Evolutionary conservation across 1,284 basidiomycete genomes (phyloP).

Genomic region (Austroboletus niveus): DNA sequence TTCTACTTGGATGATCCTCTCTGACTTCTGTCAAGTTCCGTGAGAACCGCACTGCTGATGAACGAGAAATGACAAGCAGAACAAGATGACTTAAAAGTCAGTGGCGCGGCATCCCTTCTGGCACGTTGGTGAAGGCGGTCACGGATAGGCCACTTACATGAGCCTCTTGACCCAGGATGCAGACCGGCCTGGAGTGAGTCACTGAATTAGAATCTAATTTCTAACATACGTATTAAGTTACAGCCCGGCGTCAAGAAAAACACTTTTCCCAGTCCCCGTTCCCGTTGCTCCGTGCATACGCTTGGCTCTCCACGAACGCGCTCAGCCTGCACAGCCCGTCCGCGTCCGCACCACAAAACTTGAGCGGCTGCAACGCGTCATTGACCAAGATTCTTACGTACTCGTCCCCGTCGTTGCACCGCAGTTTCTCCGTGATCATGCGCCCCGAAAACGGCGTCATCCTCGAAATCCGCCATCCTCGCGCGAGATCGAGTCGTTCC

Average conservation of each 20-base stretch:
- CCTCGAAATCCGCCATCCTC: slow-evolving; percentile 59
- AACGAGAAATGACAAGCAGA: too few species aligned
- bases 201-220: too few species aligned
- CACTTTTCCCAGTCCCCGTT: slow-evolving; percentile 68
- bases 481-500: slow-evolving; percentile 35
- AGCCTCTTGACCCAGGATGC: too few species aligned
- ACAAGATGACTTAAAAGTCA: too few species aligned
- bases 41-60: too few species aligned
- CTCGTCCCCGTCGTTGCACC: slow-evolving; percentile 40
- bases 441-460: slow-evolving; percentile 65
- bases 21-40: too few species aligned
- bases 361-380: slow-evolving; percentile 61
- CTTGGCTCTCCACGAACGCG: slow-evolving; percentile 70
- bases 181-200: too few species aligned
- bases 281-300: slow-evolving; percentile 62
- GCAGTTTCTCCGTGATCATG: slow-evolving; percentile 62
- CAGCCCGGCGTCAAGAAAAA: slow-evolving; percentile 15
- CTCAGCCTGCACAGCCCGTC: slow-evolving; percentile 63
- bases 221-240: neutral
- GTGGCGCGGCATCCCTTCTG: too few species aligned
- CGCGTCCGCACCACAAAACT: slow-evolving; percentile 53
- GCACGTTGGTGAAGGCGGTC: too few species aligned
- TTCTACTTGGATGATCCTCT: too few species aligned
- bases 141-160: too few species aligned
- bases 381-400: slow-evolving; percentile 67